These are phyloP conservation scores for Monarda citriodora DNA, from an alignment of 305 asterid species.

Conservation along the genomic window DNA sequence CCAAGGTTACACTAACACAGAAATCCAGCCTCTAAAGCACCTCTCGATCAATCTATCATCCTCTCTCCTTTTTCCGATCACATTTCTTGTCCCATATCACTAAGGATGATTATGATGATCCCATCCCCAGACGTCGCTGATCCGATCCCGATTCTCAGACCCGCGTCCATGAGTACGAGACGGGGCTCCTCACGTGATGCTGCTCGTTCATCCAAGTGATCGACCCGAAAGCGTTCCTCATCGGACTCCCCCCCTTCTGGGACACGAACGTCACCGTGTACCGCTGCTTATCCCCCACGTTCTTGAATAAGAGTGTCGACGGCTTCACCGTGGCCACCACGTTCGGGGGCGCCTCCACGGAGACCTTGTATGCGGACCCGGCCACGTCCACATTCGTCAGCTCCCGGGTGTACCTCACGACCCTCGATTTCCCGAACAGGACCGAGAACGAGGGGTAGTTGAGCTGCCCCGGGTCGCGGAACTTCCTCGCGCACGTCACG, in stretches of 20 bases:
- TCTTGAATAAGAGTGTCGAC: slow-evolving; percentile 33
- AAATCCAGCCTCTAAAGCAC: slow-evolving; percentile 14
- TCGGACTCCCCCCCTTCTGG: slow-evolving; percentile 16
- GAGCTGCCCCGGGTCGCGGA: slow-evolving; percentile 71
- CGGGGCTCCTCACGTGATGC: slow-evolving; percentile 76
- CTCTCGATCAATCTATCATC: slow-evolving; percentile 7
- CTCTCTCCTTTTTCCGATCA: neutral
- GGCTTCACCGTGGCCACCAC: slow-evolving; percentile 66
- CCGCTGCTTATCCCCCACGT: slow-evolving; percentile 41
- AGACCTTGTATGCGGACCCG: slow-evolving; percentile 42
- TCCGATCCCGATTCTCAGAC: neutral
- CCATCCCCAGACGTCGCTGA: neutral
- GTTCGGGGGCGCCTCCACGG: slow-evolving; percentile 35
- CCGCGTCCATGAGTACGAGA: slow-evolving; percentile 57
- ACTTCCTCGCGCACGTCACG: slow-evolving; percentile 52
- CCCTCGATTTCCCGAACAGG: slow-evolving; percentile 48
- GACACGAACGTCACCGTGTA: slow-evolving; percentile 64
- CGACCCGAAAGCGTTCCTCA: slow-evolving; percentile 53
- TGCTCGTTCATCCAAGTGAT: slow-evolving; percentile 61
- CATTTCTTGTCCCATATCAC: neutral
- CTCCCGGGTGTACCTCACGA: slow-evolving; percentile 53
- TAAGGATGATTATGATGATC: neutral
- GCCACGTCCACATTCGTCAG: slow-evolving; percentile 64
- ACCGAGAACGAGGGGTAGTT: slow-evolving; percentile 93
- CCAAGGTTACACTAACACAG: slow-evolving; percentile 14